phyloP scores from a whole-genome alignment of 192 early-diverging fungal genomes.

The Pecoramyces ruminantium region DNA sequence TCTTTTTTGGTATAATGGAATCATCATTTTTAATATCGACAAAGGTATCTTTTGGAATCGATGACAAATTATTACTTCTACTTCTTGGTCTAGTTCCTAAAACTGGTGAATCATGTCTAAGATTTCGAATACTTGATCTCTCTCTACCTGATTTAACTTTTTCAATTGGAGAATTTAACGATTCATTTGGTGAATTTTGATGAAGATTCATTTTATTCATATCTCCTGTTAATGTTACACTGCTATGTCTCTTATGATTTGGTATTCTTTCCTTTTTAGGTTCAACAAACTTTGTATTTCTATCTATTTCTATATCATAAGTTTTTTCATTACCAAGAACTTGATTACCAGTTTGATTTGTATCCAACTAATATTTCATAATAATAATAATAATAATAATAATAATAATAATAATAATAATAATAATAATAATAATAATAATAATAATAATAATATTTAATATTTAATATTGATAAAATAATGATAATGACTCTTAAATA shows the following conservation, averaged over 20 bases:
- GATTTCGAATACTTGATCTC: background rate
- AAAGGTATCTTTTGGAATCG: background rate
- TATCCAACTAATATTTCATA: conserved; percentile 49
- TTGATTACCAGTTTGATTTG: conserved; percentile 43
- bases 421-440: no score
- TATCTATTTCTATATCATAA: conserved; percentile 71
- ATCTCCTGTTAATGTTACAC: background rate
- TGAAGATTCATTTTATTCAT: conserved; percentile 1
- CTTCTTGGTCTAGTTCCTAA: background rate
- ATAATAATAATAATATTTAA: no score
- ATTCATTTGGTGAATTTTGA: background rate
- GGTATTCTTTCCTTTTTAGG: background rate
- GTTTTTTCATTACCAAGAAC: conserved; percentile 53
- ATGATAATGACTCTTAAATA: no score
- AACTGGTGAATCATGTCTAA: background rate
- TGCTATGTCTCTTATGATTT: background rate
- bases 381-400: no score
- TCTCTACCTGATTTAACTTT: background rate
- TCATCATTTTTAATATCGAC: background rate
- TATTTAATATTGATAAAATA: no score
- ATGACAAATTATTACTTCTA: background rate
- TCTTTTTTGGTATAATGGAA: background rate
- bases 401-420: no score
- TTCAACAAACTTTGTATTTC: conserved; percentile 46
- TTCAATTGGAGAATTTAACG: background rate